Evolutionary conservation across 805 yeast species (phyloP), one percentile per base, ranked within the genome.

Genomic region (Yamadazyma endophytica): DNA sequence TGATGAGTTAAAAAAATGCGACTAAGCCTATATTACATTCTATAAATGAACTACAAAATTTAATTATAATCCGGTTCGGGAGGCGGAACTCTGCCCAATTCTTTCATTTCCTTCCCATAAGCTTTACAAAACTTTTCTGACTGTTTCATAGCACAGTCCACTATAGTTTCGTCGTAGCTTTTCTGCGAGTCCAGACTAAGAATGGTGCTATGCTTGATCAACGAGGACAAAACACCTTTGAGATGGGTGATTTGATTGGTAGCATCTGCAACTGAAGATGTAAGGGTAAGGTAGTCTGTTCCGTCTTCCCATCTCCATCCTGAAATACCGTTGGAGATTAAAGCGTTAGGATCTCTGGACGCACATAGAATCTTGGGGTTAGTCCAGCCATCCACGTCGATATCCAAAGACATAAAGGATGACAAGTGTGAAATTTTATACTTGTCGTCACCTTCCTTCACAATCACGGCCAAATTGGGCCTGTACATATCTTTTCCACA

Each of bases 401-500:
- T 40, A 26, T 50, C 54, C 24, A 57, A 50, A 11, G 54, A 53
- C 5, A 49, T 43, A 23, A 56, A 61, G 17, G 61, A 50, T 13
- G 56, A 49, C 12, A 55, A 44, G 32, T 53, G 68, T 21, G 50
- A 49, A 17, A 59, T 34, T 34, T 49, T 55, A 43, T 43, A 38
- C 43, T 35, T 40, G 26, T 33, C 36, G 26, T 33, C 39, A 6
- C 25, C 32, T 28, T 29, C 37, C 33, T 37, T 47, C 11, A 41
- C 44, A 4, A 52, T 32, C 4, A 62, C 49, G 7, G 61, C 62
- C 32, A 64, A 31, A 37, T 64, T 64, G 11, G 70, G 70, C 22
- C 70, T 43, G 40, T 64, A 64, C 47, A 62, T 51, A 15, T 47
- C 48, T n/a, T 38, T 35, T 9, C 68, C 67, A 43, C 70, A 64